Evolutionary conservation across 2,329 filamentous ascomycete genomes (phyloP).

Genomic region (Blastomyces silverae): DNA sequence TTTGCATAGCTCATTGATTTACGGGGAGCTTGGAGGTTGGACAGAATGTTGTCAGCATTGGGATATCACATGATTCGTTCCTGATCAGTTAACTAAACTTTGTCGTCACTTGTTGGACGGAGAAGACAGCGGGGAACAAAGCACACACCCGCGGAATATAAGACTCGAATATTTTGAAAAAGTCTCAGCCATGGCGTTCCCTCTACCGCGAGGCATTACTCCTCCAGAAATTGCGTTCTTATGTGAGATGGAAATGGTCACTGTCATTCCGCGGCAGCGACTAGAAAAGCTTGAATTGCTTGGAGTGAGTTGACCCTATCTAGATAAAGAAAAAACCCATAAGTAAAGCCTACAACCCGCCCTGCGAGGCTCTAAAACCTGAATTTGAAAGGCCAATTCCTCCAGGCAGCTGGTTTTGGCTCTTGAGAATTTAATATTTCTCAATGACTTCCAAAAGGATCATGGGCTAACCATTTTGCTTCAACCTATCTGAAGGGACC

Average conservation of each 20-base stretch:
- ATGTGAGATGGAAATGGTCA: conserved; percentile 96
- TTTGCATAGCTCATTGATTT: neutral
- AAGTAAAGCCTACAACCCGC: conserved; percentile 15
- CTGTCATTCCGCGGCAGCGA: conserved; percentile 81
- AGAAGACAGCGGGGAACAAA: neutral
- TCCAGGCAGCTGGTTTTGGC: neutral
- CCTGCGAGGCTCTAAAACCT: neutral
- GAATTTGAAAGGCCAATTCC: neutral
- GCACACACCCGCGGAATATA: neutral
- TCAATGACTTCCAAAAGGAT: neutral
- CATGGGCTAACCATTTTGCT: conserved; percentile 17
- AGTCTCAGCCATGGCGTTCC: conserved; percentile 51
- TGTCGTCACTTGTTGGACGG: no score
- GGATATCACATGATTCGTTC: neutral
- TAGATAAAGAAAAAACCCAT: conserved; percentile 9
- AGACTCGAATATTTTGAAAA: conserved; percentile 15
- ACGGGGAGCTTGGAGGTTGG: neutral
- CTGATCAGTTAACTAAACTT: neutral
- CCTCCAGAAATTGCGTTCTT: conserved; percentile 88
- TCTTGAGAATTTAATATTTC: neutral
- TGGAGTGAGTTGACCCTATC: conserved; percentile 56
- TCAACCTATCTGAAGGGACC: conserved; percentile 54
- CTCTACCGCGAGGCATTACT: conserved; percentile 60
- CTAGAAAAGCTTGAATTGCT: conserved; percentile 81
- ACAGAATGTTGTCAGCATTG: neutral